phyloP scores from a whole-genome alignment of 306 rosid genomes.

The Canavalia ensiformis region DNA sequence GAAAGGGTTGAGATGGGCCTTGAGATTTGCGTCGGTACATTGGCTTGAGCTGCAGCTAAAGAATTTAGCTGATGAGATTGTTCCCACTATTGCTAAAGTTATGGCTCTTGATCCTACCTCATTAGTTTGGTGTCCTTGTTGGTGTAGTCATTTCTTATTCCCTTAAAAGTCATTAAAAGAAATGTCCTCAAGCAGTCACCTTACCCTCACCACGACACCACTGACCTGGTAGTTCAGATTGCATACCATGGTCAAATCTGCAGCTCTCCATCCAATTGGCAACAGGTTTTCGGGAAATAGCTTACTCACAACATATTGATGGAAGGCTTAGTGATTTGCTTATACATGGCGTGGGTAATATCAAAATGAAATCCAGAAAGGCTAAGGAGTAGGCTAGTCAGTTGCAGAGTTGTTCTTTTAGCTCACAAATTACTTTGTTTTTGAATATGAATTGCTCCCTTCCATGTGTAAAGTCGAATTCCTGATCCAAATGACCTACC shows the following conservation, averaged over 20 bases:
- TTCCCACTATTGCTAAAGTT: constrained; percentile 95
- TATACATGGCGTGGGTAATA: constrained; percentile 99
- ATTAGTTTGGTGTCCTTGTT: constrained; percentile 83
- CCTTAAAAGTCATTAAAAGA: constrained; percentile 78
- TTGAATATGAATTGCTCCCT: too few species aligned
- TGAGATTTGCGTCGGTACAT: constrained; percentile 79
- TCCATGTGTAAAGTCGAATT: too few species aligned
- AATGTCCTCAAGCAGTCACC: too few species aligned
- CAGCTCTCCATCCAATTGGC: constrained; percentile 94
- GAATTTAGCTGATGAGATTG: constrained; percentile 77
- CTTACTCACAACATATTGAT: constrained; percentile 89
- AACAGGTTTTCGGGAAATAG: constrained; percentile 89
- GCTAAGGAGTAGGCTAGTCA: too few species aligned
- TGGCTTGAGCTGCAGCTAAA: constrained; percentile 76
- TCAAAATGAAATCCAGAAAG: constrained; percentile 99
- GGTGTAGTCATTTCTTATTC: constrained; percentile 78
- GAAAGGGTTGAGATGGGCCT: constrained; percentile 93
- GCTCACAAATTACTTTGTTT: too few species aligned
- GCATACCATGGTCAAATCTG: constrained; percentile 94
- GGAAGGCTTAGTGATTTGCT: constrained; percentile 95
- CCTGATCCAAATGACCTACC: too few species aligned
- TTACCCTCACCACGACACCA: constrained; percentile 91
- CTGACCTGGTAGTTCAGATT: too few species aligned
- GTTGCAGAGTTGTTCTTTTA: too few species aligned
- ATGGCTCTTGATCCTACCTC: constrained; percentile 93